phyloP scores from a whole-genome alignment of 345 rosid species.

The Populus tremula region DNA sequence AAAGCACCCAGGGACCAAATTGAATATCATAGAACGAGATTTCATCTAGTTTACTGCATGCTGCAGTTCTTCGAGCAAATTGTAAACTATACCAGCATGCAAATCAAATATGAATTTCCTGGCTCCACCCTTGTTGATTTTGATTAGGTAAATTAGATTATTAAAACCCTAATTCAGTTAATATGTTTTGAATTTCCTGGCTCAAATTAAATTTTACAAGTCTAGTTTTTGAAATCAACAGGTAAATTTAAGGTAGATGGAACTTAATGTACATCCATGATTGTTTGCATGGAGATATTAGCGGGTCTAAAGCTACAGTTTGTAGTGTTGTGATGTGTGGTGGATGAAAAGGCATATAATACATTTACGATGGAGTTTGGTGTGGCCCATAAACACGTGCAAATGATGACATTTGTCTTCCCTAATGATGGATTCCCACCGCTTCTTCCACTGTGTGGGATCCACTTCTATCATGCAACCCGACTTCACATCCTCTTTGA shows the following conservation, averaged over 20 bases:
- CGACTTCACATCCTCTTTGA: conserved; percentile 36
- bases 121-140: no score
- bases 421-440: conserved; percentile 63
- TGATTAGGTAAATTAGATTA: no score
- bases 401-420: conserved; percentile 50
- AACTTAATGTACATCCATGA: not conserved
- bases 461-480: conserved; percentile 37
- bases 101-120: no score
- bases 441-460: conserved; percentile 65
- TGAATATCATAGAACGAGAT: no score
- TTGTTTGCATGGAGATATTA: not conserved
- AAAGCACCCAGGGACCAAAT: not conserved
- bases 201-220: not conserved
- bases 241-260: not conserved
- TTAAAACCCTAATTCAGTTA: no score
- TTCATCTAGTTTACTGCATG: not conserved
- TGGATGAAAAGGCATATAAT: not conserved
- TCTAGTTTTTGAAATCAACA: not conserved
- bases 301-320: not conserved
- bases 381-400: conserved; percentile 58
- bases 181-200: not conserved
- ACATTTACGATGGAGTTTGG: not conserved
- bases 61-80: no score
- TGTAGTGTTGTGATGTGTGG: not conserved
- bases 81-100: no score